Evolutionary conservation across 495 filamentous ascomycete species (phyloP).

Genomic region (Neurospora africana): DNA sequence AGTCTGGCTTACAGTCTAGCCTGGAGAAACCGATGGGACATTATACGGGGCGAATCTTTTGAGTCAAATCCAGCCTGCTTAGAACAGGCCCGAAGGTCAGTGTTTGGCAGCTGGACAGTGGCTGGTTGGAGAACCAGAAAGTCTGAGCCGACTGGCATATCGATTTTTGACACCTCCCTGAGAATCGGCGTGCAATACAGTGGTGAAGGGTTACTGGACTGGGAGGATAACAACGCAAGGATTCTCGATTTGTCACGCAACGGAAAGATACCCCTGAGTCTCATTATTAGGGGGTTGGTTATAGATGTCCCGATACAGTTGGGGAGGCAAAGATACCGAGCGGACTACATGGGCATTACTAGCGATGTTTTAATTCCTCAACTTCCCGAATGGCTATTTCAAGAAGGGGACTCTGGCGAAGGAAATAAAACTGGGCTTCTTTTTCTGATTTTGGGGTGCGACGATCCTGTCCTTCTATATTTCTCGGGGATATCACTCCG

Average conservation of each 20-base stretch:
- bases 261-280: not conserved
- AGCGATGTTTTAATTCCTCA: no score
- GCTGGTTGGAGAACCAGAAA: not conserved
- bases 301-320: not conserved
- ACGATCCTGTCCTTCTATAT: no score
- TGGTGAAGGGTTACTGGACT: not conserved
- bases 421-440: not conserved
- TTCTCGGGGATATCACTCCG: no score
- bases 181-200: not conserved
- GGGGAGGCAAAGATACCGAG: not conserved
- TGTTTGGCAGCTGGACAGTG: not conserved
- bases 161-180: not conserved
- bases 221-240: not conserved
- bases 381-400: no score
- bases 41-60: no score
- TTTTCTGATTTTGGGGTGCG: not conserved
- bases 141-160: rapidly evolving
- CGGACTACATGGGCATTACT: no score
- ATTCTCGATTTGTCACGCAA: not conserved
- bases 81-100: not conserved
- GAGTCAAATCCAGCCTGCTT: not conserved
- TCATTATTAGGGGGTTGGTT: not conserved
- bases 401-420: not conserved
- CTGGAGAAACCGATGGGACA: not conserved
- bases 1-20: not conserved